Evolutionary conservation across 768 basidiomycete genomes (phyloP).

Genomic region (Butyriboletus loyo): DNA sequence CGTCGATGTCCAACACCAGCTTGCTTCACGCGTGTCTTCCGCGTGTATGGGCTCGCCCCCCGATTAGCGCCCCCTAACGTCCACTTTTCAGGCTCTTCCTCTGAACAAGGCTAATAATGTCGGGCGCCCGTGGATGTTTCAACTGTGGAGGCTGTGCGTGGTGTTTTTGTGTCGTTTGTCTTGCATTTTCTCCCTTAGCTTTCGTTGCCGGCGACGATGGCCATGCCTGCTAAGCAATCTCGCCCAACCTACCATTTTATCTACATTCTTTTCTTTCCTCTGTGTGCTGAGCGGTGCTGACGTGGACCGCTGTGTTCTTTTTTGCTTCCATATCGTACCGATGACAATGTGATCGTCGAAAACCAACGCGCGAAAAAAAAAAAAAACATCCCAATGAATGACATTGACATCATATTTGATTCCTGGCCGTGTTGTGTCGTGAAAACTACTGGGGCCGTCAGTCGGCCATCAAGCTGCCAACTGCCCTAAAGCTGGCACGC

Average conservation of each 20-base stretch:
- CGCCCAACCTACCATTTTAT: conserved; percentile 11
- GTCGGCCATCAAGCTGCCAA: conserved; percentile 82
- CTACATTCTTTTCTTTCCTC: conserved; percentile 21
- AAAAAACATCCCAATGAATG: conserved; percentile 28
- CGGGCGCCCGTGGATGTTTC: conserved; percentile 72
- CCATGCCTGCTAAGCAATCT: conserved; percentile 17
- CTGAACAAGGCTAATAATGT: conserved; percentile 40
- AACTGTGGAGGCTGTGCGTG: conserved; percentile 90
- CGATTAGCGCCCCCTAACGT: conserved; percentile 14
- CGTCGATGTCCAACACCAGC: background rate
- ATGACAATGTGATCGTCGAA: conserved; percentile 28
- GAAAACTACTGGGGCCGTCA: conserved; percentile 28
- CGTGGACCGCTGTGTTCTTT: conserved; percentile 43
- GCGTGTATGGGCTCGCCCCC: background rate
- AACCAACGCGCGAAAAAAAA: conserved; percentile 17
- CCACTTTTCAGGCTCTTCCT: conserved; percentile 16
- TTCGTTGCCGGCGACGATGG: conserved; percentile 16
- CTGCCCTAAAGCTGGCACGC: conserved; percentile 86
- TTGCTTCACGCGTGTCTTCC: background rate
- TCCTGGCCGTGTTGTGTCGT: background rate
- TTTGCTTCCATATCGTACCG: conserved; percentile 33
- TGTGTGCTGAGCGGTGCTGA: conserved; percentile 49
- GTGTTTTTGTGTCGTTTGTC: conserved; percentile 45
- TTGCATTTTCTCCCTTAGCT: conserved; percentile 11
- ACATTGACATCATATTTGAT: conserved; percentile 12